phyloP scores from a whole-genome alignment of 2,329 filamentous ascomycete genomes.

The Aspergillus puulaauensis region DNA sequence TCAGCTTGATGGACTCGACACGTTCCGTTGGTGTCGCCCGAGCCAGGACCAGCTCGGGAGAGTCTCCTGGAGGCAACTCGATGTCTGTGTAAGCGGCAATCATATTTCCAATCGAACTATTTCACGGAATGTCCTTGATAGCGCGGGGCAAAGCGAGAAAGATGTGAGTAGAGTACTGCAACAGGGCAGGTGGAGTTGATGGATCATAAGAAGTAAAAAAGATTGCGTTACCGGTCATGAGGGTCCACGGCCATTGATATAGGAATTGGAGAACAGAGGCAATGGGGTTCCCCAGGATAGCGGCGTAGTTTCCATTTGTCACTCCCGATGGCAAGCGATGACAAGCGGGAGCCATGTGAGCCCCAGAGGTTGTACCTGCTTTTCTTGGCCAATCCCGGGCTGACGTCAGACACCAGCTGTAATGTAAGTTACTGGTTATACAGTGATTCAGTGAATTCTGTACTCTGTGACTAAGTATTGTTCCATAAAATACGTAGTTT shows the following conservation, averaged over 20 bases:
- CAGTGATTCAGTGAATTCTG: not conserved
- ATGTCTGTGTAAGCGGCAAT: slow-evolving; percentile 27
- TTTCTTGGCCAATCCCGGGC: slow-evolving; percentile 11
- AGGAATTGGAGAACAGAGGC: not conserved
- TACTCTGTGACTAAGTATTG: not conserved
- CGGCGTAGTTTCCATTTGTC: slow-evolving; percentile 29
- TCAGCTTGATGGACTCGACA: slow-evolving; percentile 52
- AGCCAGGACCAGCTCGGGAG: slow-evolving; percentile 53
- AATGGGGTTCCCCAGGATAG: not conserved
- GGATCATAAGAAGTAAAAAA: not conserved
- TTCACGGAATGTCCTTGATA: not conserved
- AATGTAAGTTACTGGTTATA: not conserved
- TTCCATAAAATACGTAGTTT: not conserved
- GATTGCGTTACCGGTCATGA: not conserved
- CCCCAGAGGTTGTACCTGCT: slow-evolving; percentile 18
- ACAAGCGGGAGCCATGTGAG: slow-evolving; percentile 26
- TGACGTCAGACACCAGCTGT: slow-evolving; percentile 7
- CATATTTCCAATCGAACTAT: slow-evolving; percentile 24
- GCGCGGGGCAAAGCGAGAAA: not conserved
- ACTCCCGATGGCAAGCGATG: slow-evolving; percentile 34
- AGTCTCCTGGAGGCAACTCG: slow-evolving; percentile 49
- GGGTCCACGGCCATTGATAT: not conserved
- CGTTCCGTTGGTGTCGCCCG: slow-evolving; percentile 57
- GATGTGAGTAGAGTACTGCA: not conserved
- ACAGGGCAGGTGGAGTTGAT: not conserved